Base-by-base conservation (phyloP, 345 rosid species). In the Citrus australasica region DNA sequence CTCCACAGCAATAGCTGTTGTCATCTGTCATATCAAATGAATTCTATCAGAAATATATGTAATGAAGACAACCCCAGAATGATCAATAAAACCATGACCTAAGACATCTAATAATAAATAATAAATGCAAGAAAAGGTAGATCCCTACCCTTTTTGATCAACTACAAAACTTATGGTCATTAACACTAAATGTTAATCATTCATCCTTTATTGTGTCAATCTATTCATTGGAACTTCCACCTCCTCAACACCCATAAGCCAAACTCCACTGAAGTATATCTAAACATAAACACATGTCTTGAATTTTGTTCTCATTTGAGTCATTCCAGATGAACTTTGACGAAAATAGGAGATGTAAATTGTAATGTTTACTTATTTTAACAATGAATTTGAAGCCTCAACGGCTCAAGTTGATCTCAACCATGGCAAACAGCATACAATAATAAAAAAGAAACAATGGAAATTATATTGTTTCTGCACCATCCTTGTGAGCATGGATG, bases 1-100 rank as follows among this genome's bases (percentile, higher is more conserved):
- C 84, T 96, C 98, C 68, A 96, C 82, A 42, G 99, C 92, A 81
- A 96, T 96, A 69, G 99, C 92, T 77, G 97, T 91, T 46, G 98
- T 91, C 98, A 96, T 94, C 99, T 96, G 65, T 81, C 82, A 81
- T 8, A 69, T 70, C 59, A 56, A 79, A 78, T 40, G 68, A 63
- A 77, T 59, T n/a, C 17, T 65, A 67, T 75, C 55, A 72, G 64
- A 66, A 28, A 58, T 38, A 69, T 61, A 68, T 58, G 48, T 46
- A 7, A 9, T 33, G 63, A 71, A 25, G 69, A 63, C 19, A 71
- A 69, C 22, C 27, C 32, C 53, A n/a, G 37, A 32, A 73, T 69
- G 21, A 56, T 9, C 38, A 64, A 76, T 25, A 46, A 7, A 58
- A 62, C 37, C 11, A 40, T 9, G 38, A 25, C 67, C 3, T 28